phyloP scores from a whole-genome alignment of 805 yeast genomes.

The Yamadazyma olivae region DNA sequence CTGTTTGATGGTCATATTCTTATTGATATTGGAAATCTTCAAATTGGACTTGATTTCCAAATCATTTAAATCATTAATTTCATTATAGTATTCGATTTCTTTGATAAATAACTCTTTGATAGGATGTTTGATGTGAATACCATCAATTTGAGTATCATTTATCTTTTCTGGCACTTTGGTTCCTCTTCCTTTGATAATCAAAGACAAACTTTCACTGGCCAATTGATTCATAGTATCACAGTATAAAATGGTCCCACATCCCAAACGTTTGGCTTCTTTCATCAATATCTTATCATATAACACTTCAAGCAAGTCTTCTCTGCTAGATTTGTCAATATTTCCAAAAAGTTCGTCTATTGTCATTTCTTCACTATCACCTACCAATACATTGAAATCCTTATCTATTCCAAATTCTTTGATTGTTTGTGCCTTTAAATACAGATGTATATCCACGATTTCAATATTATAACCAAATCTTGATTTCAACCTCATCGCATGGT shows the following conservation, averaged over 20 bases:
- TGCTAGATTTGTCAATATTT: slow-evolving; percentile 48
- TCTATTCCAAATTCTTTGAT: slow-evolving; percentile 8
- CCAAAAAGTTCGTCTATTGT: slow-evolving; percentile 2
- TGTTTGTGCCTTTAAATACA: no score
- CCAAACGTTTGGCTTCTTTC: slow-evolving; percentile 41
- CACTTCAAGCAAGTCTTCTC: slow-evolving; percentile 56
- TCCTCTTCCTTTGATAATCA: slow-evolving; percentile 87
- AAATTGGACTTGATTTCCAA: slow-evolving; percentile 18
- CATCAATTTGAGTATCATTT: slow-evolving; percentile 38
- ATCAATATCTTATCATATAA: slow-evolving; percentile 47
- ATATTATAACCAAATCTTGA: no score
- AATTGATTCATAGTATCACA: slow-evolving; percentile 81
- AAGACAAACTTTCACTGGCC: slow-evolving; percentile 74
- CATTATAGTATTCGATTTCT: slow-evolving; percentile 60
- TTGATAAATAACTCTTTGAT: slow-evolving; percentile 69
- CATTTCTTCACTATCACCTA: background rate
- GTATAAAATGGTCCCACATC: slow-evolving; percentile 58
- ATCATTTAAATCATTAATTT: slow-evolving; percentile 36
- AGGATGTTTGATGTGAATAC: slow-evolving; percentile 59
- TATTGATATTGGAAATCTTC: slow-evolving; percentile 44
- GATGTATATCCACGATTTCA: no score
- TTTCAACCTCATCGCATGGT: no score
- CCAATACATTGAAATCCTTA: slow-evolving; percentile 8
- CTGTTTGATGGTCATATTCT: slow-evolving; percentile 79
- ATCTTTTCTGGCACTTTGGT: slow-evolving; percentile 53